Evolutionary conservation across 1,284 basidiomycete species (phyloP).

Genomic region (Leucoagaricus sp.): DNA sequence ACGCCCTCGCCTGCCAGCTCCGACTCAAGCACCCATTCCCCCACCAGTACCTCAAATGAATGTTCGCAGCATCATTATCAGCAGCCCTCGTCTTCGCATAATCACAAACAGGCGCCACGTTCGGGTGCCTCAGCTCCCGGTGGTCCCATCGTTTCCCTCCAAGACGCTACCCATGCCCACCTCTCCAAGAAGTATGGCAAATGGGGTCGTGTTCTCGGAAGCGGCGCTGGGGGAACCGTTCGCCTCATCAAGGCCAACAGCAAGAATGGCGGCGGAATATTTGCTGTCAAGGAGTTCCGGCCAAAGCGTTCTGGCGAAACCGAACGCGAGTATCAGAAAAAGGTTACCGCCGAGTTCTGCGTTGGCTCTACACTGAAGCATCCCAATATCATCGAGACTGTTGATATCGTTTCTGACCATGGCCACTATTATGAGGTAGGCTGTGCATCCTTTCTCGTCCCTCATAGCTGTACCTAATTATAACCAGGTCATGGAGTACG

Average conservation of each 20-base stretch:
- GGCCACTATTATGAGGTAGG: conserved; percentile 97
- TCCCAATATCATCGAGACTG: conserved; percentile 96
- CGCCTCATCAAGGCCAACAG: conserved; percentile 87
- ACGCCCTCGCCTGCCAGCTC: conserved; percentile 36
- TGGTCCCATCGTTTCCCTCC: conserved; percentile 56
- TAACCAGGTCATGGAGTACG: conserved; percentile 95
- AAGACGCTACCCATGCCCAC: conserved; percentile 87
- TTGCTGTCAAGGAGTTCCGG: conserved; percentile 97
- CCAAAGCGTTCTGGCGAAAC: conserved; percentile 86
- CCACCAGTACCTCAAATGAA: conserved; percentile 19
- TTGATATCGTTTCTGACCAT: conserved; percentile 98
- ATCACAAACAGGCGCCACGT: conserved; percentile 21
- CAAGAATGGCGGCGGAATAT: conserved; percentile 83
- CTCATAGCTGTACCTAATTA: conserved; percentile 13
- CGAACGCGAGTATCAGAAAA: conserved; percentile 98
- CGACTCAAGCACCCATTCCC: conserved; percentile 26
- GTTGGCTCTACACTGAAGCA: conserved; percentile 96
- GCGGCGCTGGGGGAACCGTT: conserved; percentile 97
- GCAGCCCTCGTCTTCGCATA: conserved; percentile 14
- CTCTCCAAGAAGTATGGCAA: conserved; percentile 99
- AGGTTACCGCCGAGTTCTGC: conserved; percentile 98
- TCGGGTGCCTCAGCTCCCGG: conserved; percentile 27
- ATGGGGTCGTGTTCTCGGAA: conserved; percentile 95
- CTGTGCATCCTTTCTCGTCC: not conserved
- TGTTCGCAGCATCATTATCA: conserved; percentile 15